Base-by-base conservation (phyloP, 768 basidiomycete species). In the Boletus sensibilis region DNA sequence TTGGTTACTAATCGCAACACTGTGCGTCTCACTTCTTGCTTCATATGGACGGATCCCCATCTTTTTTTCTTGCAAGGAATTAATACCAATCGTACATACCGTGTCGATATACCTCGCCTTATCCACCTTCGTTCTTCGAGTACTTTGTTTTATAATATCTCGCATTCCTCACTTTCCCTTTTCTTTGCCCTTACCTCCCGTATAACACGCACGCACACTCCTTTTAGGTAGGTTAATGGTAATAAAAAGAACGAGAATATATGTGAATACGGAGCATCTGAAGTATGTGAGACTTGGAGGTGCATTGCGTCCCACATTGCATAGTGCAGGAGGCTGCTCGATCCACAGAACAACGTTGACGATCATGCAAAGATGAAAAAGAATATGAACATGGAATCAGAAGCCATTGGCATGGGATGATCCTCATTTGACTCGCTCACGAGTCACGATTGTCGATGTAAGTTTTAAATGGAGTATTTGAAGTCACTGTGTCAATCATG, bases 61-160 rank as follows among this genome's bases (percentile, higher is more conserved):
- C 39, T 40, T 18, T 18, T 31, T 18, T 37, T 38, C 58, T 53
- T 67, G 53, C 55, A 57, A 47, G 59, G 64, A 61, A 57, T 57
- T 41, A 41, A 64, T 61, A 45, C 62, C 51, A 40, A 46, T 25
- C 39, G 43, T 57, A 62, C 50, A 50, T 63, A 40, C 41, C 27
- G 12, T 50, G 46, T 58, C 18, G 39, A 53, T 42, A 44, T 55
- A 52, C 52, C 50, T 37, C n/a, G 31, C 51, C 4, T 52, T 34
- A 50, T 47, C 23, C 27, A 4, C 38, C 33, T 53, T 60, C 21
- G 35, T 20, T 25, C n/a, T 34, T 45, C 51, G 9, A 35, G 39
- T 41, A 39, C 45, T 46, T 48, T n/a, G 25, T 4, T 52, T 45
- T 44, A 35, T 50, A 16, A 42, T 31, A 8, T 29, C 44, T 34